These are phyloP conservation scores for Carex cristatella DNA, from an alignment of 176 grass and related monocot genomes.

Conservation along the genomic window DNA sequence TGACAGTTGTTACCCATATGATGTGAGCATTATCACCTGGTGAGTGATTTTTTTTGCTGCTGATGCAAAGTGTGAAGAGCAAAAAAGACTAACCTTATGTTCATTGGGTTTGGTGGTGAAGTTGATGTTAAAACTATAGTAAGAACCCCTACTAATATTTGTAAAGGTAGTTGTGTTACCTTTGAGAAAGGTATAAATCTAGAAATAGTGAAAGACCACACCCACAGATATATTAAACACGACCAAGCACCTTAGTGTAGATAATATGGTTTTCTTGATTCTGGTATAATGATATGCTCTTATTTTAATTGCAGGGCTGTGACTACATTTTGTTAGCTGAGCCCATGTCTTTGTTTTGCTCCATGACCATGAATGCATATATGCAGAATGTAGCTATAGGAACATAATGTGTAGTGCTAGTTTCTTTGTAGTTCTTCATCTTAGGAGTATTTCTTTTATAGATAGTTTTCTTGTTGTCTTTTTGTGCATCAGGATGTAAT, in stretches of 20 bases:
- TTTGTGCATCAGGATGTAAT: constrained; percentile 1
- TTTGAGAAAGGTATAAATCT: neutral
- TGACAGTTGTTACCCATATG: constrained; percentile 17
- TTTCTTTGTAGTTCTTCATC: neutral
- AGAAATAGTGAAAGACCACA: neutral
- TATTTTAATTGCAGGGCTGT: constrained; percentile 11
- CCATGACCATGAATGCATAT: neutral
- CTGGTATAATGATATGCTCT: neutral
- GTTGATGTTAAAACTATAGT: neutral
- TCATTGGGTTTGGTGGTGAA: neutral
- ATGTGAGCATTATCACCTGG: neutral
- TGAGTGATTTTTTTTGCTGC: neutral
- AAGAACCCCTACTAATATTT: neutral
- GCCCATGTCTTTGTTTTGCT: neutral
- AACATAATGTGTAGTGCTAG: neutral
- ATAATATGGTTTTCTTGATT: neutral
- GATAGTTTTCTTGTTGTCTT: neutral
- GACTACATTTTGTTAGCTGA: constrained; percentile 4
- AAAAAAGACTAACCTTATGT: neutral
- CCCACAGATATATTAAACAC: neutral
- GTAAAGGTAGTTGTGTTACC: neutral
- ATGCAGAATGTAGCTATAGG: neutral
- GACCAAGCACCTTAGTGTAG: neutral
- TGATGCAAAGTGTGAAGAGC: neutral
- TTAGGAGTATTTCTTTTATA: constrained; percentile 3